Conservation (phyloP, 2,329 filamentous ascomycete species). For the Trichoderma asperellum region DNA sequence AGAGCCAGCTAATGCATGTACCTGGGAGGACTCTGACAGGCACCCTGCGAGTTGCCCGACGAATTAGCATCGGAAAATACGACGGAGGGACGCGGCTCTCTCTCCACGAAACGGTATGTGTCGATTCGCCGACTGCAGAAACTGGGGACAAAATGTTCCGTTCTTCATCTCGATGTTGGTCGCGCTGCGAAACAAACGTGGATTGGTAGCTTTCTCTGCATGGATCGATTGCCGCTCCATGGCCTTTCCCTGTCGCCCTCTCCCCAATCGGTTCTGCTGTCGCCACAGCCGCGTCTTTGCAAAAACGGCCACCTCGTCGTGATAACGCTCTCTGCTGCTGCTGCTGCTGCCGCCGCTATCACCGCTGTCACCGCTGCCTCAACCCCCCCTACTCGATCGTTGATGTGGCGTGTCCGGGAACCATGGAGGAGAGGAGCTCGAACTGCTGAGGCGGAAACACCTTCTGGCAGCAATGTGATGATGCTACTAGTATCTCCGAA, state of each 20-base stretch:
- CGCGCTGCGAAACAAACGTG: neutral
- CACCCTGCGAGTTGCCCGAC: slow-evolving; percentile 18
- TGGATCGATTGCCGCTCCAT: neutral
- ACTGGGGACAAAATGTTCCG: slow-evolving; percentile 2
- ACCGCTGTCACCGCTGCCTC: neutral
- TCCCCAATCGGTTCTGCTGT: neutral
- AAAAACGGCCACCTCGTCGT: slow-evolving; percentile 1
- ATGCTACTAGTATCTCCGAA: slow-evolving; percentile 27
- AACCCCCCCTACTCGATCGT: slow-evolving; percentile 13
- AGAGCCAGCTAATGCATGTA: slow-evolving; percentile 16
- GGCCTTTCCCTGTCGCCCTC: neutral
- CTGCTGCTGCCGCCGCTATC: neutral
- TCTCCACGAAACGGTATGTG: neutral
- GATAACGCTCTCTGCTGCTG: neutral
- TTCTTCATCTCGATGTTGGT: slow-evolving; percentile 2
- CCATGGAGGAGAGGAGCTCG: slow-evolving; percentile 16
- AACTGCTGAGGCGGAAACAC: slow-evolving; percentile 23
- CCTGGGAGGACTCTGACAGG: slow-evolving; percentile 7
- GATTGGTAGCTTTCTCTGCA: slow-evolving; percentile 6
- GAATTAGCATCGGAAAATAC: slow-evolving; percentile 21
- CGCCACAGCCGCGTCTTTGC: neutral
- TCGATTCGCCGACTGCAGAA: slow-evolving; percentile 22
- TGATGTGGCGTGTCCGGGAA: slow-evolving; percentile 15
- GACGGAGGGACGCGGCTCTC: slow-evolving; percentile 19
- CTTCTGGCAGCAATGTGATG: slow-evolving; percentile 16